Base-by-base conservation (phyloP, 2,329 filamentous ascomycete genomes). In the Apiospora sp. region DNA sequence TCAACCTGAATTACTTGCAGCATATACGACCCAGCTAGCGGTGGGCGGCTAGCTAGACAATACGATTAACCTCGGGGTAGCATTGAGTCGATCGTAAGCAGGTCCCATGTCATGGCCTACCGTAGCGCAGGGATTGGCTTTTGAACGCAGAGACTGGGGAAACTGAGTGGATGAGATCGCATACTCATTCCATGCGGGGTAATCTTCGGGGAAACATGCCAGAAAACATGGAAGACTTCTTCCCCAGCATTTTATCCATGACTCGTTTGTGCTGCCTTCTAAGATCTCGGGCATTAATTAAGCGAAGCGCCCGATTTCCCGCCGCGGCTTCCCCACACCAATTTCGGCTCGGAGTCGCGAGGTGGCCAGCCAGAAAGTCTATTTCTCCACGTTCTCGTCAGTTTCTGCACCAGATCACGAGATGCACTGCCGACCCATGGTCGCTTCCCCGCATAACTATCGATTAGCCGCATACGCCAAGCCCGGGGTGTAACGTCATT, bases 281-380 rank as follows among this genome's bases (percentile, higher is more conserved):
- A 12, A 41, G 30, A 64, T 64, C 58, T 64, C 58, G 58, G 58
- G 34, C 58, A 64, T 64, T 64, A 64, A 41, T 64, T 61, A 37
- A 61, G 54, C 54, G 54, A 61, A 61, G 30, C 54, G 7, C 16
- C 27, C 54, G 54, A 61, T 37, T 22, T 61, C 54, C 54, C 54
- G 30, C 54, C 54, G 22, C 54, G 54, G 54, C 27, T 58, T 58
- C 51, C 34, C 58, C 34, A 41, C 34, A 19, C 58, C 12, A 3
- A 37, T n/a, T 7, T 64, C 58, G 58, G 58, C 19, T 64, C 58
- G 58, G 58, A 37, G 7, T 64, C 34, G 54, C 54, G 58, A 64
- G 27, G 14, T 34, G 54, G 10, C 12, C 54, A 61, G 34, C 24
- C 30, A 19, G n/a, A 41, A 41, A n/a, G 30, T 22, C 34, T 41